A percentile compares a stretch with the other conserved stretches of the same genome.
phyloP scores from a whole-genome alignment of 2,329 filamentous ascomycete genomes.

The Exophiala oligosperma region DNA sequence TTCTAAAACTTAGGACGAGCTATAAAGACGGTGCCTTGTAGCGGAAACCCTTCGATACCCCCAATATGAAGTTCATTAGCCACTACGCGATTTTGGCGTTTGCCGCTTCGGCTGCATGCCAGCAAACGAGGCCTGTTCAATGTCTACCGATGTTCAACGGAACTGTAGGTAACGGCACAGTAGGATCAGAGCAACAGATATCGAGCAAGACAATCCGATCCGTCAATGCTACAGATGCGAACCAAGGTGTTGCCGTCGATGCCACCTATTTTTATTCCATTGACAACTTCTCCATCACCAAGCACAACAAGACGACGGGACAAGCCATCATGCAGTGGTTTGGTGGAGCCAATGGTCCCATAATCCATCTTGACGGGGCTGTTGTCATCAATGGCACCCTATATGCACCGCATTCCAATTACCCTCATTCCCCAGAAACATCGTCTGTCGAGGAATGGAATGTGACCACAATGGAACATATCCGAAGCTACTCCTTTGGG shows the following conservation, averaged over 20 bases:
- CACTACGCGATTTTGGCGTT: not conserved
- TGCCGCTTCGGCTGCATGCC: not conserved
- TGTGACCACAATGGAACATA: slow-evolving; percentile 8
- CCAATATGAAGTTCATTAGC: not conserved
- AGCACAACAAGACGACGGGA: slow-evolving; percentile 8
- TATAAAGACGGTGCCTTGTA: not conserved
- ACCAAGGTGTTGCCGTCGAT: slow-evolving; percentile 13
- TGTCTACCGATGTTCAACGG: slow-evolving; percentile 5
- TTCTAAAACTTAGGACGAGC: not conserved
- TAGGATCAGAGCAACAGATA: slow-evolving; percentile 6
- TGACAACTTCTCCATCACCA: slow-evolving; percentile 13
- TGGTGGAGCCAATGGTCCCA: slow-evolving; percentile 4
- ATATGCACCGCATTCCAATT: slow-evolving; percentile 6
- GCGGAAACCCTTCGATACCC: not conserved
- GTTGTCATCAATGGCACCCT: slow-evolving; percentile 12
- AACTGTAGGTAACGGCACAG: slow-evolving; percentile 6
- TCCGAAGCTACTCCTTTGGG: slow-evolving; percentile 5
- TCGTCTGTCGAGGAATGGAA: slow-evolving; percentile 13
- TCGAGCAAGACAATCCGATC: slow-evolving; percentile 2
- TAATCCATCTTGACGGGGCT: slow-evolving; percentile 11
- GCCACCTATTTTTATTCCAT: slow-evolving; percentile 10
- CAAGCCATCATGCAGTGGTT: slow-evolving; percentile 5
- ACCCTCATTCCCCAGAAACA: slow-evolving; percentile 6
- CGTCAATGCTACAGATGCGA: slow-evolving; percentile 5
- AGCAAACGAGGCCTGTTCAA: not conserved